phyloP scores from a whole-genome alignment of 805 yeast genomes.

The Candida maris region DNA sequence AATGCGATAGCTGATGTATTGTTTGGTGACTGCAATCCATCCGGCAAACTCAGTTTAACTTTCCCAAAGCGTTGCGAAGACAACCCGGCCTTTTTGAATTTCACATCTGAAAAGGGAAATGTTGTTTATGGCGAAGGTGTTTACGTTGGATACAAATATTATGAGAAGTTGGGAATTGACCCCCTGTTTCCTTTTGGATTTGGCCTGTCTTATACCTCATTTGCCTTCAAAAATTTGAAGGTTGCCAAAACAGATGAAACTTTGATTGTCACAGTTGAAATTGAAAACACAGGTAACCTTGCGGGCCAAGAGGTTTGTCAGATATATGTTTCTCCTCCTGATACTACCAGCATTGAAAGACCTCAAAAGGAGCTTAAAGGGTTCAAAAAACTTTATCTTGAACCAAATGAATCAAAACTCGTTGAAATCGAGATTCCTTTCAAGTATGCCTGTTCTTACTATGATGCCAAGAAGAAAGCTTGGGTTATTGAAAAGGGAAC shows the following conservation, averaged over 20 bases:
- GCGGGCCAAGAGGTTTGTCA: constrained; percentile 57
- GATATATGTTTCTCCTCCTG: constrained; percentile 42
- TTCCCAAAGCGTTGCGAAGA: constrained; percentile 51
- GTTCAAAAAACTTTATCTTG: constrained; percentile 46
- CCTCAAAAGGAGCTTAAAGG: constrained; percentile 61
- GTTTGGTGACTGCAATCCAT: constrained; percentile 58
- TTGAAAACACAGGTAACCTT: constrained; percentile 45
- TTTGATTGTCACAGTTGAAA: constrained; percentile 33
- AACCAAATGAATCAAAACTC: constrained; percentile 40
- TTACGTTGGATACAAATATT: constrained; percentile 59
- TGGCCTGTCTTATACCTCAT: constrained; percentile 59
- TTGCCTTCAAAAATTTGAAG: constrained; percentile 38
- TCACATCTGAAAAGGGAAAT: constrained; percentile 47
- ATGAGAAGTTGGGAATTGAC: constrained; percentile 46
- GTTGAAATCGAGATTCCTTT: constrained; percentile 38
- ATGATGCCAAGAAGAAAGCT: constrained; percentile 43
- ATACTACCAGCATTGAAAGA: constrained; percentile 34
- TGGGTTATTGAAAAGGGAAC: constrained; percentile 53
- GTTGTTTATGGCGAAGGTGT: constrained; percentile 64
- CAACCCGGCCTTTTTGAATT: constrained; percentile 55
- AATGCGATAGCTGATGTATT: constrained; percentile 57
- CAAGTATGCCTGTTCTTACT: constrained; percentile 53
- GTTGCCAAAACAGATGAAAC: constrained; percentile 27
- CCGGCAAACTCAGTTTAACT: constrained; percentile 54
- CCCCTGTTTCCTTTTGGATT: constrained; percentile 60